phyloP scores from a whole-genome alignment of 2,329 filamentous ascomycete species.

The Aspergillus intermedius region DNA sequence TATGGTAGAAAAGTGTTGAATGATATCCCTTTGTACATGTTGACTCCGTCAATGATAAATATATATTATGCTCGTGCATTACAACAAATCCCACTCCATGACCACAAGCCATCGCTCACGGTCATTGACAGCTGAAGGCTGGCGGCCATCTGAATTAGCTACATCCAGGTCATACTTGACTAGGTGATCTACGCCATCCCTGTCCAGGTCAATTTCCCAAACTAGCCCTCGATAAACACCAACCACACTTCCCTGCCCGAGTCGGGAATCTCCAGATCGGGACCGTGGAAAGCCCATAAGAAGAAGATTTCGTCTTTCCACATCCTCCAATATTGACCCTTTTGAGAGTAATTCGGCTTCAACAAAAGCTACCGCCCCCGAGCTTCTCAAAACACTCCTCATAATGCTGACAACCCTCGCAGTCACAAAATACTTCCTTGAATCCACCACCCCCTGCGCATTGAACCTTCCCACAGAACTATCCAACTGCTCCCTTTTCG shows the following conservation, averaged over 20 bases:
- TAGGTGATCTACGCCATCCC: background rate
- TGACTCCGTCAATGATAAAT: background rate
- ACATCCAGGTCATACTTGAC: background rate
- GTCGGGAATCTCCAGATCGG: slow-evolving; percentile 1
- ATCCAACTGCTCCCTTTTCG: slow-evolving; percentile 21
- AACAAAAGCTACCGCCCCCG: slow-evolving; percentile 22
- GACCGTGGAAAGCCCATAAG: slow-evolving; percentile 22
- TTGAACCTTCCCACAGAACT: background rate
- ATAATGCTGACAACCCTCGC: slow-evolving; percentile 12
- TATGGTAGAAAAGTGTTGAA: too few species aligned
- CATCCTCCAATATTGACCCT: too few species aligned
- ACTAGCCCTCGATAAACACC: slow-evolving; percentile 27
- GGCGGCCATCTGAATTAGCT: background rate
- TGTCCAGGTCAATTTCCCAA: slow-evolving; percentile 31
- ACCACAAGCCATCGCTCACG: slow-evolving; percentile 28
- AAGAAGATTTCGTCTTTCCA: slow-evolving; percentile 15
- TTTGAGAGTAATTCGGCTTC: background rate
- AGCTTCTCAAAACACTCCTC: slow-evolving; percentile 15
- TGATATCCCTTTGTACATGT: too few species aligned
- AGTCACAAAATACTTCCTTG: slow-evolving; percentile 13
- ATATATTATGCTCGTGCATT: background rate
- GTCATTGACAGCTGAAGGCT: background rate
- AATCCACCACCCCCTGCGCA: background rate
- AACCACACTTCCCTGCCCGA: slow-evolving; percentile 17
- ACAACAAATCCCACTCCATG: slow-evolving; percentile 36